These are phyloP conservation scores for Trichoderma polysporum DNA, from an alignment of 2,329 filamentous ascomycete species.

Conservation along the genomic window DNA sequence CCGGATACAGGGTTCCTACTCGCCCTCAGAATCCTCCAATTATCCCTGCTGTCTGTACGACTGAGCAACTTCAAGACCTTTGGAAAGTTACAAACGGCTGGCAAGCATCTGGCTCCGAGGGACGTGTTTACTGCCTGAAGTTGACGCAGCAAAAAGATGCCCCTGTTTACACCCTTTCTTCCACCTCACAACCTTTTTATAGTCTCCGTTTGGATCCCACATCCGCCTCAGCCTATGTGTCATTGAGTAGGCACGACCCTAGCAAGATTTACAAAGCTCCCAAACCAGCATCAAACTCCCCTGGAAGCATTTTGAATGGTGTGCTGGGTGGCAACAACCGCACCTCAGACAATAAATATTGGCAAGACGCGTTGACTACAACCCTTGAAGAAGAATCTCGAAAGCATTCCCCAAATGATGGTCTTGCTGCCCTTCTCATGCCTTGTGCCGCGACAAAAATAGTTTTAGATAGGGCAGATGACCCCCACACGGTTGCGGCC, in stretches of 20 bases:
- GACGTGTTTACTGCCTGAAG: constrained; percentile 58
- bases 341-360: constrained; percentile 46
- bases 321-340: constrained; percentile 31
- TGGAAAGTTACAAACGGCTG: constrained; percentile 72
- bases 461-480: constrained; percentile 59
- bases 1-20: constrained; percentile 31
- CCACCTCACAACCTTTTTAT: constrained; percentile 63
- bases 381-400: constrained; percentile 57
- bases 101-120: constrained; percentile 60
- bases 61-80: constrained; percentile 61
- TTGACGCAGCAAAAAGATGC: constrained; percentile 57
- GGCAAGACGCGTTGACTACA: constrained; percentile 59
- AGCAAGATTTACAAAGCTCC: constrained; percentile 54
- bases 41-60: constrained; percentile 53
- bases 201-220: constrained; percentile 63
- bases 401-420: constrained; percentile 56
- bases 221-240: constrained; percentile 61
- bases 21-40: constrained; percentile 42
- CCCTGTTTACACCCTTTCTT: constrained; percentile 66
- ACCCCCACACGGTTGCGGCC: constrained; percentile 58
- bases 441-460: constrained; percentile 63
- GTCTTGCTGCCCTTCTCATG: constrained; percentile 67
- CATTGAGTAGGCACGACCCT: constrained; percentile 60
- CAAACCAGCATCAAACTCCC: constrained; percentile 28
- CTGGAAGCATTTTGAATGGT: constrained; percentile 34